phyloP scores from a whole-genome alignment of 352 stramenopile species.

The Phytophthora tentaculata region DNA sequence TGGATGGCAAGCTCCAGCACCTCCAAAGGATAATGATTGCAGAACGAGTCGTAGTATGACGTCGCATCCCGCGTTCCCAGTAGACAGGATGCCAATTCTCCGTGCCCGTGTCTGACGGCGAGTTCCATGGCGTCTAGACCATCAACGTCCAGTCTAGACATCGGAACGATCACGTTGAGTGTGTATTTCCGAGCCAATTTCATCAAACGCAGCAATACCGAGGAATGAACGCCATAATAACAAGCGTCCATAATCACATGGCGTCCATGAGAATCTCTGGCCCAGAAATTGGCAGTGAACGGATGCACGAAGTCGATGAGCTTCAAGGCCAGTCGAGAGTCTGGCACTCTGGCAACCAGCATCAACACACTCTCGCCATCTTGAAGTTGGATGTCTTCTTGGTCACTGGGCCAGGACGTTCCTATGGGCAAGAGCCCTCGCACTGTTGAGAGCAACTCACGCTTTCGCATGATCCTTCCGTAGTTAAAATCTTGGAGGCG shows the following conservation, averaged over 20 bases:
- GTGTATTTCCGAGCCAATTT: conserved; percentile 25
- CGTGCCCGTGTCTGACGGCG: conserved; percentile 18
- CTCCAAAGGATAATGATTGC: conserved; percentile 17
- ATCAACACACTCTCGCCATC: conserved; percentile 23
- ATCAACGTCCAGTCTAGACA: conserved; percentile 15
- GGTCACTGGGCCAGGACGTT: conserved; percentile 4
- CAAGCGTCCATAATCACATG: conserved; percentile 32
- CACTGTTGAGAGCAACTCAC: conserved; percentile 17
- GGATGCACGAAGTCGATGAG: conserved; percentile 29
- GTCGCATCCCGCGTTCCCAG: conserved; percentile 1
- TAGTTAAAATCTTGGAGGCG: neutral
- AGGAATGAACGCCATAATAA: conserved; percentile 9
- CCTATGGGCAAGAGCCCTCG: conserved; percentile 7
- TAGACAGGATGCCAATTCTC: conserved; percentile 15
- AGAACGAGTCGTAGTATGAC: conserved; percentile 14
- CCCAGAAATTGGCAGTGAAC: conserved; percentile 19
- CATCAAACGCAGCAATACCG: conserved; percentile 17
- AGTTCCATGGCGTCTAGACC: conserved; percentile 21
- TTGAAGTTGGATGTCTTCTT: conserved; percentile 1
- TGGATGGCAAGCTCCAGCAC: conserved; percentile 28
- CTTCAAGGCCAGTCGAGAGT: conserved; percentile 18
- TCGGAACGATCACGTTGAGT: conserved; percentile 8
- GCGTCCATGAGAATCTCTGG: conserved; percentile 10
- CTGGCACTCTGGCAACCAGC: conserved; percentile 5
- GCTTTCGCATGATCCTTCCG: neutral